These are phyloP conservation scores for Adenanthera pavonina DNA, from an alignment of 306 rosid species.

Conservation along the genomic window DNA sequence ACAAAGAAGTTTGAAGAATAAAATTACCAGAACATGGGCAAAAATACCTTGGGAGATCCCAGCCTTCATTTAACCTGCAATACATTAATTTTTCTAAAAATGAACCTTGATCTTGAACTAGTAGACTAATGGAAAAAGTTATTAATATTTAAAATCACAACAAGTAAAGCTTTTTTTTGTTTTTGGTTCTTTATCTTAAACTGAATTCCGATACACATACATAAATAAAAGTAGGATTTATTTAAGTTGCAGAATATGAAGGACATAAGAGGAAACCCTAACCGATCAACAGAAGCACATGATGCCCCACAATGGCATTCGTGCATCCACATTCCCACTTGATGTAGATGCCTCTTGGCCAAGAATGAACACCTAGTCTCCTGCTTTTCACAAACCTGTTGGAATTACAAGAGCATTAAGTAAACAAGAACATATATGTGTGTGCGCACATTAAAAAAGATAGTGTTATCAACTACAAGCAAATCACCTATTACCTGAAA, in stretches of 20 bases:
- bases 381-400: constrained; percentile 68
- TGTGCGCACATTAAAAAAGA: not conserved
- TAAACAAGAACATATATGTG: not conserved
- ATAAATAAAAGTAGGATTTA: not conserved
- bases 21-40: constrained; percentile 83
- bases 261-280: constrained; percentile 56
- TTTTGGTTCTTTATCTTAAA: constrained; percentile 16
- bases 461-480: not conserved
- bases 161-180: constrained; percentile 7
- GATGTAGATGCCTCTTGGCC: constrained; percentile 71
- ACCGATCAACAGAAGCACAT: constrained; percentile 51
- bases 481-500: constrained; percentile 53
- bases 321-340: constrained; percentile 74
- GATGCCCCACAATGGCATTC: constrained; percentile 77
- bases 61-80: constrained; percentile 61
- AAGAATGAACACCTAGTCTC: constrained; percentile 82
- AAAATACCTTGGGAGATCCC: constrained; percentile 66
- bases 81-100: constrained; percentile 7
- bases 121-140: constrained; percentile 4
- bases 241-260: constrained; percentile 16
- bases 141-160: not conserved
- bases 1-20: constrained; percentile 32
- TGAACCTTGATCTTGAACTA: constrained; percentile 25
- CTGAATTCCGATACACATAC: not conserved
- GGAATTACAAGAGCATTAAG: constrained; percentile 31